phyloP scores from a whole-genome alignment of 2,329 filamentous ascomycete genomes.

The Talaromyces marneffei region DNA sequence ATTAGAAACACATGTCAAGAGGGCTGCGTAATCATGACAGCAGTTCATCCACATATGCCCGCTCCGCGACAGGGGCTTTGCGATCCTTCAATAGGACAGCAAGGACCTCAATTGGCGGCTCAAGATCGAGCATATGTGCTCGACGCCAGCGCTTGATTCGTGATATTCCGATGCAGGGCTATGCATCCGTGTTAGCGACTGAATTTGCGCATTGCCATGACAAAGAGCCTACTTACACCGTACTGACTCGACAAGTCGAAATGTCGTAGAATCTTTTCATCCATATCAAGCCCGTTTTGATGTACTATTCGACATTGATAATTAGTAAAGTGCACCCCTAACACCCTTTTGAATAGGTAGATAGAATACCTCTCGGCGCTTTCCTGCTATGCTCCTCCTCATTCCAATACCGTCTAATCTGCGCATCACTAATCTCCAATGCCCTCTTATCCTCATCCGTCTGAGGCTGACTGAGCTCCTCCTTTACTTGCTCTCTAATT shows the following conservation, averaged over 20 bases:
- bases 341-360: not conserved
- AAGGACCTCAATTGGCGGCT: conserved; percentile 83
- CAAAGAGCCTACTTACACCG: conserved; percentile 60
- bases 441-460: conserved; percentile 45
- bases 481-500: conserved; percentile 46
- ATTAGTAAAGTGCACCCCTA: not conserved
- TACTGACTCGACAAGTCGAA: conserved; percentile 91
- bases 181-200: not conserved
- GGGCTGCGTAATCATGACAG: conserved; percentile 29
- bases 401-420: conserved; percentile 74
- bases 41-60: conserved; percentile 56
- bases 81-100: conserved; percentile 71
- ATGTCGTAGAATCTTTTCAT: conserved; percentile 83
- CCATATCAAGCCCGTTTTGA: conserved; percentile 62
- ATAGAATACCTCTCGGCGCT: conserved; percentile 46
- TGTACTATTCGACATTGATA: conserved; percentile 52
- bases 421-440: conserved; percentile 57
- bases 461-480: conserved; percentile 31
- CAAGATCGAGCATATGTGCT: conserved; percentile 73
- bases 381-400: conserved; percentile 62
- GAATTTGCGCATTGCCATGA: not conserved
- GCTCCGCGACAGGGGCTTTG: conserved; percentile 45
- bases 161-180: conserved; percentile 84
- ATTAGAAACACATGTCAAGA: not conserved
- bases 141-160: conserved; percentile 82